Percentiles rank a stretch among this genome's conserved stretches.
Evolutionary conservation across 148 eudicot species (phyloP).

Genomic region (Chenopodium berlandieri): DNA sequence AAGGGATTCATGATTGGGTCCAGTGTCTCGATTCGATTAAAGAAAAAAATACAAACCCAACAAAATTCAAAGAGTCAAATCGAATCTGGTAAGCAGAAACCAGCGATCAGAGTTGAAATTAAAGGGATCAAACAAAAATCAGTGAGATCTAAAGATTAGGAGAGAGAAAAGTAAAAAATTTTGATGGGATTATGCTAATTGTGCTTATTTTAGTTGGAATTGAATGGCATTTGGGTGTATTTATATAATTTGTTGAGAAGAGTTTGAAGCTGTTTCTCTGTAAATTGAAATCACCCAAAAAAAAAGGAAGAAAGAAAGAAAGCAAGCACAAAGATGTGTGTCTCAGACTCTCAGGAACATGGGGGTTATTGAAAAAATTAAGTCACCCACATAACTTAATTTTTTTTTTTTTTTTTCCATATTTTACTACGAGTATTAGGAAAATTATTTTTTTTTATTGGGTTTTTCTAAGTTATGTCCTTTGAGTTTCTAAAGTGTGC

Average conservation of each 20-base stretch:
- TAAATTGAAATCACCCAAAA: background rate
- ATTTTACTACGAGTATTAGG: too few relatives aligned
- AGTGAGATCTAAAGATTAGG: conserved; percentile 29
- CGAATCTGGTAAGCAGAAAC: conserved; percentile 8
- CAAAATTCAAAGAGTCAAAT: conserved; percentile 2
- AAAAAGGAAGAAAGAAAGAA: background rate
- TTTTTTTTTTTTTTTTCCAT: too few relatives aligned
- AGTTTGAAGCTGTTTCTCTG: conserved; percentile 8
- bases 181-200: background rate
- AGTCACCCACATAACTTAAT: too few relatives aligned
- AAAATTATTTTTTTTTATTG: too few relatives aligned
- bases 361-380: background rate
- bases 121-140: conserved; percentile 18
- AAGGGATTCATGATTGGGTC: conserved; percentile 88
- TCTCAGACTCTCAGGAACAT: background rate
- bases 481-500: too few relatives aligned
- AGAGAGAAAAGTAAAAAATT: conserved; percentile 2
- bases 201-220: conserved; percentile 16
- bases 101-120: background rate
- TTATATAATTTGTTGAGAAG: background rate
- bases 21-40: conserved; percentile 18
- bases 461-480: too few relatives aligned
- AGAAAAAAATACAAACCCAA: background rate
- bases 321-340: background rate
- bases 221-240: conserved; percentile 3